phyloP scores from a whole-genome alignment of 1,139 yeast genomes.

The Spencermartinsiella ligniputridi region DNA sequence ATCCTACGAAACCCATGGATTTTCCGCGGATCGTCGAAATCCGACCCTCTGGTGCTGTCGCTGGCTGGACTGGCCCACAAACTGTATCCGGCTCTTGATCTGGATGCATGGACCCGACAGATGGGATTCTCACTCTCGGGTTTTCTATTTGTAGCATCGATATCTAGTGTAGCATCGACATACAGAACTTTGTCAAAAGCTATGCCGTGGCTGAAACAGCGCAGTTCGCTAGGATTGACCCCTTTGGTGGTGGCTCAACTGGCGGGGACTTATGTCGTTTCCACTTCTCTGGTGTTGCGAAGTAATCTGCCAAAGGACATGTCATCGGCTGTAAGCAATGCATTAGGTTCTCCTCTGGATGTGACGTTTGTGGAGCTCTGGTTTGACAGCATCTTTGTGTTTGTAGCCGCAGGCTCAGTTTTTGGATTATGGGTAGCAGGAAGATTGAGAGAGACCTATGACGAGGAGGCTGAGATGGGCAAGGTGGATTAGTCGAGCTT shows the following conservation, averaged over 20 bases:
- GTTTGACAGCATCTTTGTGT: constrained; percentile 72
- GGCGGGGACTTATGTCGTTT: constrained; percentile 71
- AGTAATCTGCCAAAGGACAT: constrained; percentile 64
- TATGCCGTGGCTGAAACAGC: constrained; percentile 23
- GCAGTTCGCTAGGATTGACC: constrained; percentile 12
- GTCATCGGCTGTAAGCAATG: constrained; percentile 51
- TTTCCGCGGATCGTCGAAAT: constrained; percentile 11
- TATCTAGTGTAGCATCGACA: constrained; percentile 36
- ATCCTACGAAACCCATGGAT: constrained; percentile 30
- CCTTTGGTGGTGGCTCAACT: constrained; percentile 61
- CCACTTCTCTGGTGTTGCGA: constrained; percentile 73
- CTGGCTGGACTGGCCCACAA: constrained; percentile 41
- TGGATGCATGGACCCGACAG: constrained; percentile 57
- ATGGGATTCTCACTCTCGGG: constrained; percentile 64
- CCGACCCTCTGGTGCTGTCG: constrained; percentile 49
- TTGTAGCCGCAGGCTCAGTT: constrained; percentile 51
- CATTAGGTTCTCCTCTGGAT: constrained; percentile 45
- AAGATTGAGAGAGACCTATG: constrained; percentile 7
- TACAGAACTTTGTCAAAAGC: constrained; percentile 29
- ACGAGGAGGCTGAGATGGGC: constrained; percentile 6
- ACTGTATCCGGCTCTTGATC: constrained; percentile 27
- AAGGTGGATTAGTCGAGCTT: constrained; percentile 7
- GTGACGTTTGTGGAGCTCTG: constrained; percentile 66
- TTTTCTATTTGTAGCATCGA: constrained; percentile 59
- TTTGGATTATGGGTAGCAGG: constrained; percentile 36